A percentile compares a stretch with the other conserved stretches of the same genome.
Conservation (phyloP, 2,329 filamentous ascomycete genomes). For the Phyllosticta capitalensis region DNA sequence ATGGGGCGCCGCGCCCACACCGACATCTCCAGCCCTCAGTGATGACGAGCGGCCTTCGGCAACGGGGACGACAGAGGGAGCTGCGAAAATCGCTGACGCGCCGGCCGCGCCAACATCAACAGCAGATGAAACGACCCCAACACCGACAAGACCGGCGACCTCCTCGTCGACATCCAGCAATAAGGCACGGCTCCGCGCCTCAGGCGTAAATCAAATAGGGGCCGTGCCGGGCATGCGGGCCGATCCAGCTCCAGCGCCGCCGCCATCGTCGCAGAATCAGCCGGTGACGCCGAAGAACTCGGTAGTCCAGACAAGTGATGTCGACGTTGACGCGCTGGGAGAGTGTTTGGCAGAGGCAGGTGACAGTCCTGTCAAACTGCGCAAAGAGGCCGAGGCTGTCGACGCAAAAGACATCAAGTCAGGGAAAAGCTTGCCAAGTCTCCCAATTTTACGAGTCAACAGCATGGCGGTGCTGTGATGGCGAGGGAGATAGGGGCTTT, state of each 20-base stretch:
- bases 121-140: not conserved
- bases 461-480: not conserved
- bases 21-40: conserved; percentile 6
- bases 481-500: not conserved
- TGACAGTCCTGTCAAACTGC: conserved; percentile 2
- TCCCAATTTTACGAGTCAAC: not conserved
- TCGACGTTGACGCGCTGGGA: conserved; percentile 29
- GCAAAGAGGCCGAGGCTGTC: not conserved
- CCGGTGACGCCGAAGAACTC: conserved; percentile 25
- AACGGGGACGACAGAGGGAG: conserved; percentile 16
- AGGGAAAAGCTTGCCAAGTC: not conserved
- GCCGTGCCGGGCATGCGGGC: conserved; percentile 31
- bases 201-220: conserved; percentile 30
- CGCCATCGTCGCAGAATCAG: not conserved
- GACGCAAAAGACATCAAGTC: not conserved
- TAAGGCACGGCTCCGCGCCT: conserved; percentile 16
- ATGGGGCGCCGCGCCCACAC: conserved; percentile 46
- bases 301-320: conserved; percentile 20
- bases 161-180: not conserved
- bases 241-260: conserved; percentile 6
- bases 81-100: conserved; percentile 4
- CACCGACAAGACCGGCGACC: not conserved
- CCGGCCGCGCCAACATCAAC: conserved; percentile 1
- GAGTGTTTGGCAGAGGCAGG: conserved; percentile 24
- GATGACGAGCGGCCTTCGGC: conserved; percentile 10